phyloP scores from a whole-genome alignment of 2,329 filamentous ascomycete genomes.

The Cadophora malorum region DNA sequence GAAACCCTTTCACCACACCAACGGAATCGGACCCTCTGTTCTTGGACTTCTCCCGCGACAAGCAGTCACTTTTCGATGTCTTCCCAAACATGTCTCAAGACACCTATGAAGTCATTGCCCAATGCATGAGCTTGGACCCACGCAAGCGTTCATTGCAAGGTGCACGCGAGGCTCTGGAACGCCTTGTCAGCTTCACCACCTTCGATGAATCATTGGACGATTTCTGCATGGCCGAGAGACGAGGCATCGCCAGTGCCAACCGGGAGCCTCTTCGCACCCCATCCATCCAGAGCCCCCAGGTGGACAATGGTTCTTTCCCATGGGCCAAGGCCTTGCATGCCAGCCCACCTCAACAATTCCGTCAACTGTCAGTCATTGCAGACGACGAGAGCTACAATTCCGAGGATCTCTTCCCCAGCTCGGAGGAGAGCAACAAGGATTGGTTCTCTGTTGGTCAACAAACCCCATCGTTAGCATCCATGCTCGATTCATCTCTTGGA shows the following conservation, averaged over 20 bases:
- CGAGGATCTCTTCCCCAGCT: conserved; percentile 85
- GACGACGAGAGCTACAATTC: conserved; percentile 74
- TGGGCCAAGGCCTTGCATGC: conserved; percentile 92
- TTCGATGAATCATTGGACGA: conserved; percentile 91
- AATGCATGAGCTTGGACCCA: conserved; percentile 92
- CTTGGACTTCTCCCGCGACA: conserved; percentile 89
- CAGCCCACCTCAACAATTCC: conserved; percentile 71
- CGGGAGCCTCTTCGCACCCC: conserved; percentile 95
- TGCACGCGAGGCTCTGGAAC: conserved; percentile 78
- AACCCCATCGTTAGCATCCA: conserved; percentile 82
- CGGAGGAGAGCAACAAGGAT: conserved; percentile 70
- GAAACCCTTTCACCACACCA: conserved; percentile 93
- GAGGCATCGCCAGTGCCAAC: conserved; percentile 82
- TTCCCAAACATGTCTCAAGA: conserved; percentile 99
- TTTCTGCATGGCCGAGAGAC: conserved; percentile 84
- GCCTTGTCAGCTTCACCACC: conserved; percentile 89
- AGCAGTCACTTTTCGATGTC: conserved; percentile 95
- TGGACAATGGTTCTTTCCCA: conserved; percentile 85
- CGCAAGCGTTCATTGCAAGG: conserved; percentile 82
- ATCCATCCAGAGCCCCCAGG: conserved; percentile 85
- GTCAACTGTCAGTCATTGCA: conserved; percentile 87
- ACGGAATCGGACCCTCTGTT: conserved; percentile 92
- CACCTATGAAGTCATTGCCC: conserved; percentile 89
- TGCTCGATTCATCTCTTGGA: conserved; percentile 82
- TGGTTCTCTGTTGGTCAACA: conserved; percentile 81